Evolutionary conservation across 208 protist genomes (phyloP), one percentile per base, ranked within the genome.

Genomic region (Naegleria gruberi): DNA sequence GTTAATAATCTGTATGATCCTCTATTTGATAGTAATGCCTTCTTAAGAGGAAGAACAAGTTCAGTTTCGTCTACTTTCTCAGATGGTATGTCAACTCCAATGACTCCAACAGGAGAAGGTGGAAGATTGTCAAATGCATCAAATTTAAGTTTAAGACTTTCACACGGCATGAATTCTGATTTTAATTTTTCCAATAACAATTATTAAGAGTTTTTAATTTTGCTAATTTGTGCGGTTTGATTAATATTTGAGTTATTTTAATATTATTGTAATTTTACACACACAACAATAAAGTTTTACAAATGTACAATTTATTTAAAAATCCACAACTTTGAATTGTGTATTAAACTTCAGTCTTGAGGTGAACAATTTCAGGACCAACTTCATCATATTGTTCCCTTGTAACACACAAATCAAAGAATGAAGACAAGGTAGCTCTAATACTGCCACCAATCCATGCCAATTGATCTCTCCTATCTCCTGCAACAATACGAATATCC

Each of bases 401-500:
- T 42, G 95, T 94, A 65, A 99, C 96, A 94, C 96, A 99, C 91
- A 96, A 94, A 82, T 97, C 88, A 37, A 94, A 88, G 93, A 98
- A 98, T 51, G 94, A 95, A 41, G 90, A 91, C 26, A 98, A 92
- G 37, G 94, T 95, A 23, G 96, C 92, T 6, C 98, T 82, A 90
- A 98, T 98, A n/a, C 96, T 97, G 82, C 97, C 97, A 89, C 97
- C 97, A 77, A 98, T 96, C 95, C 96, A 98, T 10, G 93, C 95
- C 89, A 94, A 97, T 95, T 98, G 98, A 91, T 98, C 97, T 73
- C 97, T 92, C 89, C 99, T 98, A 43, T 96, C 96, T 83, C 97
- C 97, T 37, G 97, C 97, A 44, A 98, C 95, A 40, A 99, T 96
- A 93, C 98, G 98, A 87, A 98, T 97, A 93, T 98, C 98, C 91